A percentile compares a stretch with the other conserved stretches of the same genome.
Conservation (phyloP, 2,329 filamentous ascomycete genomes). For the Sarocladium kiliense region DNA sequence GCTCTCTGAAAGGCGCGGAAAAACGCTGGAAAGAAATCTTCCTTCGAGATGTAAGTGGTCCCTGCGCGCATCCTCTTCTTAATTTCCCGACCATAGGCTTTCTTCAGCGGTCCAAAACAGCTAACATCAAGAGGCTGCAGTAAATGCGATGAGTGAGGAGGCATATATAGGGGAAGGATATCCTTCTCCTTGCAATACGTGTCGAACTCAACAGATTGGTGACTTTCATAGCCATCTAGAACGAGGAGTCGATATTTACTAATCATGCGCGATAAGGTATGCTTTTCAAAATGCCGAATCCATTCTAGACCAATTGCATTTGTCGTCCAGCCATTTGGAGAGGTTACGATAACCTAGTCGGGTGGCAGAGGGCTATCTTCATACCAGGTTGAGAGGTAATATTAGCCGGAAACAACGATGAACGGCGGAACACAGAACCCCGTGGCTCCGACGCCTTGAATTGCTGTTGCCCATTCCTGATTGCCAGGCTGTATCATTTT, state of each 20-base stretch:
- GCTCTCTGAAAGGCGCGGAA: slow-evolving; percentile 18
- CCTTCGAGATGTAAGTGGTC: too few relatives aligned
- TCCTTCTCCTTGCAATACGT: slow-evolving; percentile 26
- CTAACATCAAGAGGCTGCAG: slow-evolving; percentile 33
- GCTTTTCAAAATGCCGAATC: slow-evolving; percentile 29
- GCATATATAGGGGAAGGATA: slow-evolving; percentile 31
- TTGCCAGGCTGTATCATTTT: neutral
- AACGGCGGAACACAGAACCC: neutral
- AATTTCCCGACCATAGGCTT: too few relatives aligned
- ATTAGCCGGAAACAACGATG: too few relatives aligned
- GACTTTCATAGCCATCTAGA: too few relatives aligned
- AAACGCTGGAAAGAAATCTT: too few relatives aligned
- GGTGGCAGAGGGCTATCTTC: slow-evolving; percentile 17
- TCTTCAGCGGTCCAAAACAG: too few relatives aligned
- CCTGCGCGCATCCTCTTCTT: too few relatives aligned
- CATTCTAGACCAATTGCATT: too few relatives aligned
- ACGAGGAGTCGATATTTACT: slow-evolving; percentile 28
- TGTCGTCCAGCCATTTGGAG: slow-evolving; percentile 27
- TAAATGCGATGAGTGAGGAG: slow-evolving; percentile 27
- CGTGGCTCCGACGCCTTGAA: neutral
- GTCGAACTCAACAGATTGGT: slow-evolving; percentile 28
- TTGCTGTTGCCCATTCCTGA: neutral
- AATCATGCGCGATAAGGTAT: slow-evolving; percentile 18
- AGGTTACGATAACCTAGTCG: slow-evolving; percentile 23
- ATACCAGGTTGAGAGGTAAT: slow-evolving; percentile 14